Conservation (phyloP, 192 early-diverging fungal species). For the Dimargaris cristalligena region DNA sequence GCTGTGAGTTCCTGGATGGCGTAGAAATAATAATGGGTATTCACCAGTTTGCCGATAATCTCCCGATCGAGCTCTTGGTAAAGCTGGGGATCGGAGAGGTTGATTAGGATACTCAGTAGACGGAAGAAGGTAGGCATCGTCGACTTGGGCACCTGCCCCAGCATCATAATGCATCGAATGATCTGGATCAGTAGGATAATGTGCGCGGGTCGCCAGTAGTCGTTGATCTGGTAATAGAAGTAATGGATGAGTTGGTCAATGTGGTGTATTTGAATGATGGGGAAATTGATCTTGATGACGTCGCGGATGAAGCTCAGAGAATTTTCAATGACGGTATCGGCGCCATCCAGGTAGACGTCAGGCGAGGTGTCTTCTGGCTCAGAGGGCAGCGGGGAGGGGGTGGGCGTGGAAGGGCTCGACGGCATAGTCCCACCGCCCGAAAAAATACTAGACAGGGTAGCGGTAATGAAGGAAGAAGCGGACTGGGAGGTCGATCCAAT, state of each 20-base stretch:
- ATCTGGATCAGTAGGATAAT: neutral
- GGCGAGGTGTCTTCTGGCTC: neutral
- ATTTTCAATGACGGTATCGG: neutral
- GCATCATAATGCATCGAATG: neutral
- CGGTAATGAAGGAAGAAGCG: slow-evolving; percentile 5
- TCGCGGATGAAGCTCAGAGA: neutral
- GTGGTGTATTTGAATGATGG: neutral
- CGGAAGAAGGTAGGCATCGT: slow-evolving; percentile 1
- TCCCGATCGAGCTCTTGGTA: neutral
- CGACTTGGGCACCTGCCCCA: slow-evolving; percentile 5
- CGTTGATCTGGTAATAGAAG: neutral
- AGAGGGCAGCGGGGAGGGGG: neutral
- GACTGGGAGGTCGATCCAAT: neutral
- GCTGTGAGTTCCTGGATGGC: neutral
- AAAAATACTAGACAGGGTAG: slow-evolving; percentile 7
- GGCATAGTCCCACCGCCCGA: neutral
- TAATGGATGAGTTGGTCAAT: slow-evolving; percentile 7
- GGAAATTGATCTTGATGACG: neutral
- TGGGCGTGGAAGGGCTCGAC: neutral
- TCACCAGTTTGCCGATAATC: neutral
- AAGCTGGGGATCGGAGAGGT: neutral
- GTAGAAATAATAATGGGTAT: slow-evolving; percentile 2
- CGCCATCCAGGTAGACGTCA: neutral
- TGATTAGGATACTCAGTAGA: slow-evolving; percentile 1
- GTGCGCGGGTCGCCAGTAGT: neutral